Evolutionary conservation across 202 grass and related monocot genomes (phyloP).

Genomic region (Schoenoplectus triqueter): DNA sequence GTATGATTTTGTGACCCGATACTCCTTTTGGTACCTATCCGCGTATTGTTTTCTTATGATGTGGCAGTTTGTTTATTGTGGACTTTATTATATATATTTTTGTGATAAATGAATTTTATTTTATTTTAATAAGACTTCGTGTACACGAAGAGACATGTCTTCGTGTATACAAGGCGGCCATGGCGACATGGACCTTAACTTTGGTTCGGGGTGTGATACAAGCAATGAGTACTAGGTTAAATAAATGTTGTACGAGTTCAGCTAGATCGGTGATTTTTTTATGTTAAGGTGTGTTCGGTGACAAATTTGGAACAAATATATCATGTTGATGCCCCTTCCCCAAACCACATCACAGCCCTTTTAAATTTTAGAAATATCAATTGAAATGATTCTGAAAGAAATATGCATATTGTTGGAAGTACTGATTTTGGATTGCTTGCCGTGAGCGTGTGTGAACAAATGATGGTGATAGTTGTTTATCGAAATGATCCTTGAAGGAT

Average conservation of each 20-base stretch:
- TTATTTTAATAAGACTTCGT: too few species aligned
- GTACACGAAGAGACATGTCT: too few species aligned
- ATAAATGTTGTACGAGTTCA: background rate
- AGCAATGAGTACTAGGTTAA: background rate
- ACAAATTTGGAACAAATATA: background rate
- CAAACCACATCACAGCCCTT: background rate
- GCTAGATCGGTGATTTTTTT: constrained; percentile 19
- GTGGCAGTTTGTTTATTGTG: too few species aligned
- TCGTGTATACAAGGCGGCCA: too few species aligned
- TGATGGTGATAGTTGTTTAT: background rate
- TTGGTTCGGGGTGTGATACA: background rate
- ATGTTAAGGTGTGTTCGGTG: constrained; percentile 1
- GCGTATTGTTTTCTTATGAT: too few species aligned
- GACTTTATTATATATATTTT: too few species aligned
- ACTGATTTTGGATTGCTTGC: background rate
- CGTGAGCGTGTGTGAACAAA: background rate
- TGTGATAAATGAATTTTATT: too few species aligned
- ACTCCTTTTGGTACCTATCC: too few species aligned
- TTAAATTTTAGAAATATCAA: background rate
- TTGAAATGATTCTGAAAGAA: background rate
- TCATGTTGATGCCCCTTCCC: background rate
- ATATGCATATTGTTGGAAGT: background rate
- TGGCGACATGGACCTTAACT: background rate
- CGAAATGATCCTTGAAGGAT: background rate
- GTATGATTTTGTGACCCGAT: too few species aligned